Percentiles rank a stretch among this genome's conserved stretches.
phyloP scores from a whole-genome alignment of 306 rosid genomes.

The Acacia crassicarpa region DNA sequence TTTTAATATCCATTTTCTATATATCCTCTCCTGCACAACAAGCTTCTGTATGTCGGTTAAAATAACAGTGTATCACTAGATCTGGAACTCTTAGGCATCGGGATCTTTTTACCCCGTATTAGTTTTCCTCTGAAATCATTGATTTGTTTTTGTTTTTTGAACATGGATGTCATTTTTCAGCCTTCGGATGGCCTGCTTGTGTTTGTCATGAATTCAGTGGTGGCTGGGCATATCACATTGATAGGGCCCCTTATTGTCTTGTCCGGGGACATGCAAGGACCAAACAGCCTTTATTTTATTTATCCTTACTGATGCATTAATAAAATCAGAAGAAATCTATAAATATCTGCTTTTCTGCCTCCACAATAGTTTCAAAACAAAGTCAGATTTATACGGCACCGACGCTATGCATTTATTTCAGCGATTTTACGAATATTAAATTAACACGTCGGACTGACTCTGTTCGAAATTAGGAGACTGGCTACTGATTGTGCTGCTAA shows the following conservation, averaged over 20 bases:
- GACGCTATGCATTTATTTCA: slow-evolving; percentile 14
- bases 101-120: neutral
- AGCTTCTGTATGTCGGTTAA: neutral
- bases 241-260: slow-evolving; percentile 43
- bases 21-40: neutral
- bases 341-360: neutral
- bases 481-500: neutral
- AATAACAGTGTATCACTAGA: neutral
- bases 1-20: neutral
- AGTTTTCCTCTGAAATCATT: slow-evolving; percentile 25
- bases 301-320: neutral
- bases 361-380: neutral
- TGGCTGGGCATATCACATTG: slow-evolving; percentile 7
- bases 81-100: slow-evolving; percentile 7
- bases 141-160: neutral
- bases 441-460: neutral
- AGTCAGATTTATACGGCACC: slow-evolving; percentile 15
- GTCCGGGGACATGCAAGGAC: slow-evolving; percentile 32
- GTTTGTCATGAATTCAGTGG: slow-evolving; percentile 9
- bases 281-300: slow-evolving; percentile 14
- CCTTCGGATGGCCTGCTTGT: neutral
- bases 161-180: neutral
- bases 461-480: neutral
- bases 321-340: slow-evolving; percentile 7
- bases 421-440: neutral